phyloP scores from a whole-genome alignment of 345 rosid genomes.

The Bretschneidera sinensis region DNA sequence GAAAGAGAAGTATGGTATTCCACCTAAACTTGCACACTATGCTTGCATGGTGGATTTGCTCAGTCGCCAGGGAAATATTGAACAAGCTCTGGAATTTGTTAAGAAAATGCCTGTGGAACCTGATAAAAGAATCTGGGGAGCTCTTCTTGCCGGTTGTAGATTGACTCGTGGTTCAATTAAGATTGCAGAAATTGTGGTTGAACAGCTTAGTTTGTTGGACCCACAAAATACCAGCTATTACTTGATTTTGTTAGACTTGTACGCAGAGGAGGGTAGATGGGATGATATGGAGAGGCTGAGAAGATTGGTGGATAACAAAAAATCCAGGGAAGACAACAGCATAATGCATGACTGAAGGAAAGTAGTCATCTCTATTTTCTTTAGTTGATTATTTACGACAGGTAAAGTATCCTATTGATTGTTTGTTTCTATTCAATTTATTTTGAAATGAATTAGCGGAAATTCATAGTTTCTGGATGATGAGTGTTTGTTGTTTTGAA shows the following conservation, averaged over 20 bases:
- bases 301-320: slow-evolving; percentile 18
- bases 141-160: slow-evolving; percentile 32
- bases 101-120: slow-evolving; percentile 30
- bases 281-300: slow-evolving; percentile 17
- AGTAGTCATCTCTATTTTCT: not conserved
- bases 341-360: slow-evolving; percentile 1
- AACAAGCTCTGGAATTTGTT: slow-evolving; percentile 26
- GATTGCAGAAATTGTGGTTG: slow-evolving; percentile 19
- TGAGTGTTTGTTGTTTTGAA: not conserved
- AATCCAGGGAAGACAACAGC: not conserved
- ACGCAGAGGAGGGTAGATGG: slow-evolving; percentile 25
- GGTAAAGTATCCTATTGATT: not conserved
- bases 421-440: not conserved
- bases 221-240: slow-evolving; percentile 14
- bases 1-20: slow-evolving; percentile 13
- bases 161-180: slow-evolving; percentile 10
- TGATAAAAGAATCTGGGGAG: slow-evolving; percentile 28
- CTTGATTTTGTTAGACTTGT: slow-evolving; percentile 22
- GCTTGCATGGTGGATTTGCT: slow-evolving; percentile 38
- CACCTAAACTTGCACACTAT: slow-evolving; percentile 24
- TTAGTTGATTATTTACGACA: slow-evolving; percentile 1
- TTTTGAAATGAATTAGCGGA: not conserved
- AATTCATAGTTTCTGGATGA: not conserved
- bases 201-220: slow-evolving; percentile 13
- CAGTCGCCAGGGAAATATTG: slow-evolving; percentile 26